Percentiles rank a stretch among this genome's conserved stretches.
Conservation (phyloP, 768 basidiomycete species). For the Tephrocybe sp. region DNA sequence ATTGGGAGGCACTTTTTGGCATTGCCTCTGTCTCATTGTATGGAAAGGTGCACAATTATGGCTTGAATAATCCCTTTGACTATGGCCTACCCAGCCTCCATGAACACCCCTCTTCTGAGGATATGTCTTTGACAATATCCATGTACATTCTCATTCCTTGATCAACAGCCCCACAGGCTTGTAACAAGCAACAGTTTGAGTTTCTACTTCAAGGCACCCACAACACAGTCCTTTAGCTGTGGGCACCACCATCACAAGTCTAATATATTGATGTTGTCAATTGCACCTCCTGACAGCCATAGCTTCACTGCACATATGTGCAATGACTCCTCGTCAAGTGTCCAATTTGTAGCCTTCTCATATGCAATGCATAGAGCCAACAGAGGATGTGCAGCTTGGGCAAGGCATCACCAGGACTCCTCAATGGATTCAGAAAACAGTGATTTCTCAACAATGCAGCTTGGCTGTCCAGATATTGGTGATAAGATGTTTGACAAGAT, state of each 20-base stretch:
- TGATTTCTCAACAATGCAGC: constrained; percentile 55
- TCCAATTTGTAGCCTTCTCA: constrained; percentile 56
- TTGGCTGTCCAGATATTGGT: constrained; percentile 72
- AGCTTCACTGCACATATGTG: constrained; percentile 51
- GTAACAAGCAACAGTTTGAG: constrained; percentile 78
- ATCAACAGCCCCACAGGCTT: constrained; percentile 39
- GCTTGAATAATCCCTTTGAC: constrained; percentile 72
- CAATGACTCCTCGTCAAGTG: constrained; percentile 59
- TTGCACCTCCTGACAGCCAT: constrained; percentile 71
- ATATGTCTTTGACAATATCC: constrained; percentile 42
- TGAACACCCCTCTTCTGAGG: constrained; percentile 59
- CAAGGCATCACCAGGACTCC: constrained; percentile 51
- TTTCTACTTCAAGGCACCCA: constrained; percentile 65
- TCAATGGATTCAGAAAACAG: constrained; percentile 70
- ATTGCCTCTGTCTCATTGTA: constrained; percentile 82
- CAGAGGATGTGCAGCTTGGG: constrained; percentile 60
- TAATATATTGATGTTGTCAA: constrained; percentile 49
- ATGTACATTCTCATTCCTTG: constrained; percentile 69
- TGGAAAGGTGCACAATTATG: constrained; percentile 65
- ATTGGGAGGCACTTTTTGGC: constrained; percentile 62
- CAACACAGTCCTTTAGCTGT: constrained; percentile 33
- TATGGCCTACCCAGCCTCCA: constrained; percentile 56
- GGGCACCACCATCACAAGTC: constrained; percentile 69
- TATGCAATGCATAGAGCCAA: constrained; percentile 54
- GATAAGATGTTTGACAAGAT: constrained; percentile 83